phyloP scores from a whole-genome alignment of 352 stramenopile species.

The Saprolegnia parasitica region DNA sequence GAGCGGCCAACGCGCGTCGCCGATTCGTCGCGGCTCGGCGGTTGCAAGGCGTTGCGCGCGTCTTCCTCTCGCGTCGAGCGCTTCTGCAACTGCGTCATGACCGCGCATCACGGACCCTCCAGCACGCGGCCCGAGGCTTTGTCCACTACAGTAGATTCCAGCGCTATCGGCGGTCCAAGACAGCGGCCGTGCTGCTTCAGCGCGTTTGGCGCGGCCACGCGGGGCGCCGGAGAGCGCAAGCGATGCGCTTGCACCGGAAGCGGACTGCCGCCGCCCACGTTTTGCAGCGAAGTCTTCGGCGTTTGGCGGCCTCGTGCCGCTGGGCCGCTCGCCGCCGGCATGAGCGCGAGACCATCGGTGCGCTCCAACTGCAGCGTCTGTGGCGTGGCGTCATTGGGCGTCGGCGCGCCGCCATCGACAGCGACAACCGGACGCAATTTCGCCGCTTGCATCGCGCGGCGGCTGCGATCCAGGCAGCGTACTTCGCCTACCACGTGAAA shows the following conservation, averaged over 20 bases:
- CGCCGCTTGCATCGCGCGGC: constrained; percentile 36
- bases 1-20: neutral
- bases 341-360: neutral
- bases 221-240: constrained; percentile 28
- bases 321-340: constrained; percentile 27
- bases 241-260: neutral
- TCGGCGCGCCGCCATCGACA: neutral
- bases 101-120: constrained; percentile 35
- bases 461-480: constrained; percentile 40
- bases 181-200: constrained; percentile 33
- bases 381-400: constrained; percentile 36
- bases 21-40: neutral
- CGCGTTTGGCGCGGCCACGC: constrained; percentile 37
- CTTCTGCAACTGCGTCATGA: constrained; percentile 22
- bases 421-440: constrained; percentile 11
- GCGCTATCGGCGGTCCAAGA: constrained; percentile 39
- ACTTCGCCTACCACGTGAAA: constrained; percentile 32
- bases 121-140: constrained; percentile 37
- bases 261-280: constrained; percentile 26
- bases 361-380: constrained; percentile 31
- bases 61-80: neutral
- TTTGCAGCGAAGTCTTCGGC: constrained; percentile 34
- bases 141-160: constrained; percentile 16
- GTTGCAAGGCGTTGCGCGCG: constrained; percentile 11
- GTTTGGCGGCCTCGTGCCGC: constrained; percentile 30